Base-by-base conservation (phyloP, 2,329 filamentous ascomycete genomes). In the Fusarium transvaalense region DNA sequence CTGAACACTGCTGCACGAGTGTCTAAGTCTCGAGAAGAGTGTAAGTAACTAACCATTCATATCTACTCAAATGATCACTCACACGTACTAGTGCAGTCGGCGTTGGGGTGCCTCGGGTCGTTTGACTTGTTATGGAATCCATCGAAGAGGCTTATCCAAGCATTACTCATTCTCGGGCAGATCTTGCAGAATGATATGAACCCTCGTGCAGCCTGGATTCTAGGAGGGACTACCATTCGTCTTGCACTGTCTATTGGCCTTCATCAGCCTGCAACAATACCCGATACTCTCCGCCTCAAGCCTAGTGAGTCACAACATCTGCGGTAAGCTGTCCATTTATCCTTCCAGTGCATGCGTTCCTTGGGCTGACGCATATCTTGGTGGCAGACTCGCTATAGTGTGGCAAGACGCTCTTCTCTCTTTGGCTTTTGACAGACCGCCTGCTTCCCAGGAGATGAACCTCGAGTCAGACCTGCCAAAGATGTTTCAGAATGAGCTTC, bases 321-420 rank as follows among this genome's bases (percentile, higher is more conserved):
- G 17, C 61, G 69, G 69, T 64, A 19, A 15, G 9, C 6, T 8
- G 3, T 23, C 14, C 2, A 12, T 12, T 8, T 7, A 23, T 4
- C 6, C n/a, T 27, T 1, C 19, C 6, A 19, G 2, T 3, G 5
- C 10, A 2, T 5, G 17, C 7, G 13, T 29, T n/a, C 2, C 21
- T 25, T 13, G 5, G 19, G 15, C 53, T 68, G 3, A 61, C 23
- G 3, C 37, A 6, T 61, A 4, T 5, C 5, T 32, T 5, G 9
- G 17, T 2, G 3, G 13, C 8, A 71, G 69, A 3, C 54, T 64
- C 8, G 65, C 65, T 1, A 69, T 71, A 14, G 54, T 71, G 6
- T 69, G 65, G 69, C 69, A 71, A 34, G 69, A 71, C 6, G 32
- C 65, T 1, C 62, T 71, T 7, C 65, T 71, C 0, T 71, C 68